Conservation (phyloP, 305 asterid species). For the Withania somnifera region DNA sequence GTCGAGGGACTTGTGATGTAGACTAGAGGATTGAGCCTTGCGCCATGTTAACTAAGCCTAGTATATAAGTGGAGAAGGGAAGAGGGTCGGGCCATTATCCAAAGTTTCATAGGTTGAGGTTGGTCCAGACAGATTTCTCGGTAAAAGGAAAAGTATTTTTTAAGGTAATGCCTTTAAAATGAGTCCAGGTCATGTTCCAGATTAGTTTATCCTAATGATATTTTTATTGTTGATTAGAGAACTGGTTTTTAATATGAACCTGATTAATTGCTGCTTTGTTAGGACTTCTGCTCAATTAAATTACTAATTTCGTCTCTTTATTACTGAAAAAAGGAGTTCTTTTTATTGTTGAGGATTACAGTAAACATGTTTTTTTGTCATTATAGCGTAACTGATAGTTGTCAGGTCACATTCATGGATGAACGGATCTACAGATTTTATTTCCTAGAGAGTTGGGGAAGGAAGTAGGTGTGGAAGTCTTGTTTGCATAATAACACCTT, state of each 20-base stretch:
- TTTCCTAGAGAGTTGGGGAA: neutral
- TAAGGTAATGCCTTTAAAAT: neutral
- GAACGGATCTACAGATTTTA: neutral
- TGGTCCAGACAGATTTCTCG: neutral
- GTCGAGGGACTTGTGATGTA: neutral
- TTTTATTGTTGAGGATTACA: neutral
- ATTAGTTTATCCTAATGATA: neutral
- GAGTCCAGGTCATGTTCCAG: neutral
- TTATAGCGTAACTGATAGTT: neutral
- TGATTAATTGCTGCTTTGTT: neutral
- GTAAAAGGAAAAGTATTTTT: neutral
- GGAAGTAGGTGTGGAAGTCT: neutral
- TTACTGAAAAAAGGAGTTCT: neutral
- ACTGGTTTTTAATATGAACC: neutral
- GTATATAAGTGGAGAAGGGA: neutral
- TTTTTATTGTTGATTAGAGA: neutral
- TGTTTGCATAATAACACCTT: neutral
- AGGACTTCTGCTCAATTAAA: neutral
- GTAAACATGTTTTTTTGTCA: neutral
- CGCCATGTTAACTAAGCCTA: neutral
- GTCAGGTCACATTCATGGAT: neutral
- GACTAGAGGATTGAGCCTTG: neutral
- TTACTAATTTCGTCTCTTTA: neutral
- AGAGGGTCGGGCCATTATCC: neutral
- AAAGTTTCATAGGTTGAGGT: neutral